Base-by-base conservation (phyloP, 352 stramenopile species). In the Thraustochytrium sp. region DNA sequence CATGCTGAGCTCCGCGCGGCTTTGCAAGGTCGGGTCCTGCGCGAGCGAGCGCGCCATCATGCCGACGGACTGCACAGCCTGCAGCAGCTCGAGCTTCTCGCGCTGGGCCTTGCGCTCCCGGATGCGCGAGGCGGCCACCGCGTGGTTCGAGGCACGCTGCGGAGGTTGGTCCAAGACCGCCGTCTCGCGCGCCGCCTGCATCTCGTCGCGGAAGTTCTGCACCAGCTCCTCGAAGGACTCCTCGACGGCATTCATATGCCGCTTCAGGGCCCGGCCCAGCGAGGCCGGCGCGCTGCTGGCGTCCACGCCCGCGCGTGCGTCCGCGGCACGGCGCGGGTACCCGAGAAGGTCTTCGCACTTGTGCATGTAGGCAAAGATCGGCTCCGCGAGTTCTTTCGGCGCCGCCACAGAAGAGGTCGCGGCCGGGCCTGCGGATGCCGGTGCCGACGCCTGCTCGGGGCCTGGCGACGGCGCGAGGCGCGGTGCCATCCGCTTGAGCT, bases 71-170 rank as follows among this genome's bases (percentile, higher is more conserved):
- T 62, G 29, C 65, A 77, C 36, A 23, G 42, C 49, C 49, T 77
- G 65, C 11, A 77, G 18, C 8, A 77, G 65, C 16, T 29, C 46
- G 42, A 37, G 26, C 46, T 75, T 77, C 42, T 77, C 65, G 31
- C 65, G 65, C 42, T 62, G 46, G 13, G 49, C 42, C 65, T 77
- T 77, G 8, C 49, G 13, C 36, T 77, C 65, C 13, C 65, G 65
- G 11, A 77, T 77, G 9, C 49, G 42, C 42, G 65, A 29, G 8
- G 65, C 65, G 13, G 65, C 65, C 18, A 29, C 65, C 18, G 21
- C 37, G 37, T 77, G 68, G 29, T 23, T 46, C 16, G 65, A 72
- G 2, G 59, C 34, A 26, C 59, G 40, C 26, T 68, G 21, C 59
- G 23, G 34, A 23, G 13, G 13, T 54, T 48, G 18, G 18, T 55